Base-by-base conservation (phyloP, 805 yeast genomes). In the Ogataea henricii region DNA sequence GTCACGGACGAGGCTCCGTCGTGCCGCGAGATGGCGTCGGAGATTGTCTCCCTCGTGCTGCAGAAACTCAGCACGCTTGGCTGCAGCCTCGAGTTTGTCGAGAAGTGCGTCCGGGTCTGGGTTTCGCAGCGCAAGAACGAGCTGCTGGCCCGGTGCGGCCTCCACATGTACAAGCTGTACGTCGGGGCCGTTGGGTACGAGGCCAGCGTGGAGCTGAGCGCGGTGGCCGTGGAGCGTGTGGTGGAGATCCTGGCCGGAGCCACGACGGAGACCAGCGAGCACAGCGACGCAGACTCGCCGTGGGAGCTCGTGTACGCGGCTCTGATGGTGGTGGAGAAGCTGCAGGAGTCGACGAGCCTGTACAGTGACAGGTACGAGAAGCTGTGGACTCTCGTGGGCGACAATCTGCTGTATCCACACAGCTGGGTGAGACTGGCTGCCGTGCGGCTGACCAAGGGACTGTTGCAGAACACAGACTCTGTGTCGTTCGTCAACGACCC, bases 371-470 rank as follows among this genome's bases (percentile, higher is more conserved):
- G 72, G 25, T 71, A 73, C 40, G 65, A 70, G 20, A 72, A 67
- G 39, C 57, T 77, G 7, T 87, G 92, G 90, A 55, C 63, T 2
- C 62, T 66, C 14, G 66, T 86, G 2, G 71, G 79, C 20, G 76
- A 74, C 3, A 67, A 82, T 23, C 72, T 90, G 45, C 70, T 91
- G 43, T 91, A 80, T 63, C 97, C 97, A 2, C 97, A 91, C 66
- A 76, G 94, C 1, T 91, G 98, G 98, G 86, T 91, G 6, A 79
- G 97, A 57, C 72, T 86, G 49, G 68, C 77, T 4, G 71, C 95
- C 1, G 69, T 84, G 6, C 72, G 91, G 45, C 69, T 89, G 27
- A 63, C 83, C 33, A 83, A 85, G 1, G 59, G 67, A 1, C 61
- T 86, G 42, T 69, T 87, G 47, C 59, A 76, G 7, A 56, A 61